These are phyloP conservation scores for Penicillium psychrofluorescens DNA, from an alignment of 495 filamentous ascomycete species.

Conservation along the genomic window DNA sequence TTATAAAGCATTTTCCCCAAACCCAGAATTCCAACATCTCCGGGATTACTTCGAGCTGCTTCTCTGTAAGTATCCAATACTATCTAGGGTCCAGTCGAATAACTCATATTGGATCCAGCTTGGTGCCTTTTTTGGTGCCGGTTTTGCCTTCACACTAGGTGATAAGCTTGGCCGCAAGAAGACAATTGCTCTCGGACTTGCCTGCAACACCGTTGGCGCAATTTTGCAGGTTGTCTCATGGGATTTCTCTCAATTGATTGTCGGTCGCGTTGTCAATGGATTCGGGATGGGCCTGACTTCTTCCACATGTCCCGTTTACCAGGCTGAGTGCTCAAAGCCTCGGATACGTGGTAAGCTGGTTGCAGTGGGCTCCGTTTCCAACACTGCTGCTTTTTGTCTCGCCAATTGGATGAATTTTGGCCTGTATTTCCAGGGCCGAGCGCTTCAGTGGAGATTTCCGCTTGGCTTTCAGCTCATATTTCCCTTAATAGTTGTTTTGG, in stretches of 20 bases:
- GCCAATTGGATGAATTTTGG: slow-evolving; percentile 36
- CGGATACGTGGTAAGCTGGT: slow-evolving; percentile 24
- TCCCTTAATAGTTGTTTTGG: slow-evolving; percentile 22
- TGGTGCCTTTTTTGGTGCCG: slow-evolving; percentile 7
- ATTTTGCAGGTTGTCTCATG: slow-evolving; percentile 23
- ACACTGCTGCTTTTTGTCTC: slow-evolving; percentile 21
- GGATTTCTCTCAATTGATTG: slow-evolving; percentile 29
- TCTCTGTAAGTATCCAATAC: slow-evolving; percentile 16
- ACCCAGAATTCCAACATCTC: slow-evolving; percentile 21
- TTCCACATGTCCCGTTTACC: slow-evolving; percentile 35
- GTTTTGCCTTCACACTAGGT: background rate
- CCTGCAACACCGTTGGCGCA: slow-evolving; percentile 15
- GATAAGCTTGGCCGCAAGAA: background rate
- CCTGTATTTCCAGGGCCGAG: slow-evolving; percentile 21
- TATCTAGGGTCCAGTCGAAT: no score
- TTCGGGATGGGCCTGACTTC: slow-evolving; percentile 30
- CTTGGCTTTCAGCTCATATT: slow-evolving; percentile 41
- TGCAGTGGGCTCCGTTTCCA: slow-evolving; percentile 20
- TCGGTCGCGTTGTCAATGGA: slow-evolving; percentile 30
- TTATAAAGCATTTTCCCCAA: slow-evolving; percentile 21
- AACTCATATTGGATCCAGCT: slow-evolving; percentile 1
- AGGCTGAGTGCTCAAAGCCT: slow-evolving; percentile 26
- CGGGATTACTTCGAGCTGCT: slow-evolving; percentile 29
- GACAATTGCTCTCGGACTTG: slow-evolving; percentile 4
- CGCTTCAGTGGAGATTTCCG: slow-evolving; percentile 43